These are phyloP conservation scores for Cyamopsis tetragonoloba DNA, from an alignment of 306 rosid genomes.

Conservation along the genomic window DNA sequence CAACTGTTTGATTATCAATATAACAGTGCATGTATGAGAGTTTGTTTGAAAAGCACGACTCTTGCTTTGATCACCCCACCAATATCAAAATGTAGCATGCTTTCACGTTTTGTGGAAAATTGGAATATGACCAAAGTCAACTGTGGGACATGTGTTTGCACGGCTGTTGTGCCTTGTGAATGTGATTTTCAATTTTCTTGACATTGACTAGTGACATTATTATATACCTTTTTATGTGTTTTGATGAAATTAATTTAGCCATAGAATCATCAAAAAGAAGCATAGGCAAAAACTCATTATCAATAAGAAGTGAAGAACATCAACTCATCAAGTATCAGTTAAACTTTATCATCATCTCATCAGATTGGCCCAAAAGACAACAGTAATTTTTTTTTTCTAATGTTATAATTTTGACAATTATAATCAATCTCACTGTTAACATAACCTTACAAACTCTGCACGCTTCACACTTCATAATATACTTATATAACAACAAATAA, in stretches of 20 bases:
- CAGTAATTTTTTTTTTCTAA: no score
- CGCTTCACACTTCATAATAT: no score
- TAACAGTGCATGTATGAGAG: constrained; percentile 17
- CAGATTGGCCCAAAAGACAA: not conserved
- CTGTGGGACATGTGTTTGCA: not conserved
- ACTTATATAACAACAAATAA: no score
- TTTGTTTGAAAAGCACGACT: not conserved
- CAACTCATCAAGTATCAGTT: not conserved
- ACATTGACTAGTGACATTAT: constrained; percentile 3
- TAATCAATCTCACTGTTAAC: no score
- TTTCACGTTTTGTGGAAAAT: not conserved
- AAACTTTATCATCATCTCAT: no score
- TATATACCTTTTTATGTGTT: no score
- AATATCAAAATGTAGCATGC: not conserved
- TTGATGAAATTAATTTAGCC: not conserved
- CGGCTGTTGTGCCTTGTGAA: not conserved
- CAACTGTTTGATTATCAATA: no score
- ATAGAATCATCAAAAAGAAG: not conserved
- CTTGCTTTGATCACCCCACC: not conserved
- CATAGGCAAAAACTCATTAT: not conserved
- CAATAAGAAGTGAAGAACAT: no score
- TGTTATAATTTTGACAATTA: no score
- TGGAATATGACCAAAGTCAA: constrained; percentile 14
- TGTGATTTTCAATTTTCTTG: not conserved
- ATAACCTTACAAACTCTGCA: no score